Percentiles rank a stretch among this genome's conserved stretches.
phyloP scores from a whole-genome alignment of 306 rosid species.

The Styphnolobium japonicum region DNA sequence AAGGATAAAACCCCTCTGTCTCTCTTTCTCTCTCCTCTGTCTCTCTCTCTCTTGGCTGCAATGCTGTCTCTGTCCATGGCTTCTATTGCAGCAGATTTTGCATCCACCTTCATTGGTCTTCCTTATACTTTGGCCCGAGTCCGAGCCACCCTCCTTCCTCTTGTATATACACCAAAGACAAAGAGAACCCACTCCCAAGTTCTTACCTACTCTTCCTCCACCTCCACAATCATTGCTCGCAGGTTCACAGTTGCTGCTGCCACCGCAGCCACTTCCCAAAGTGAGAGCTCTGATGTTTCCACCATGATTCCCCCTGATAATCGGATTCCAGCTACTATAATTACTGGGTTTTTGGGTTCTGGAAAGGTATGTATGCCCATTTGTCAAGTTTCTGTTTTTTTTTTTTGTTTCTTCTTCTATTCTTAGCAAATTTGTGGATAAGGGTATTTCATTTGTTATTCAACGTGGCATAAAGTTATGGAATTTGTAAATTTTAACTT shows the following conservation, averaged over 20 bases:
- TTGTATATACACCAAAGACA: too few relatives aligned
- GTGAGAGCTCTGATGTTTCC: constrained; percentile 53
- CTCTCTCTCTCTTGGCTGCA: too few relatives aligned
- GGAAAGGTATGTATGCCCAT: constrained; percentile 84
- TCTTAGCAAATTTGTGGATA: neutral
- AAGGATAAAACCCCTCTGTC: too few relatives aligned
- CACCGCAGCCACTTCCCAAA: constrained; percentile 54
- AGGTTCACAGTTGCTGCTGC: constrained; percentile 56
- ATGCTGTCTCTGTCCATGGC: too few relatives aligned
- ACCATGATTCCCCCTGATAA: constrained; percentile 71
- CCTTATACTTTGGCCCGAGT: too few relatives aligned
- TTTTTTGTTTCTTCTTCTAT: neutral
- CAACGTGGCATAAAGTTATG: too few relatives aligned
- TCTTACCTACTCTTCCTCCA: constrained; percentile 23
- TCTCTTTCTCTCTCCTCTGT: too few relatives aligned
- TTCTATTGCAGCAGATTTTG: constrained; percentile 47
- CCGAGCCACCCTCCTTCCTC: too few relatives aligned
- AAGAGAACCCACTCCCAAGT: constrained; percentile 13
- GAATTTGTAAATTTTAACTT: too few relatives aligned
- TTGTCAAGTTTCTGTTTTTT: neutral
- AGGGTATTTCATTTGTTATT: too few relatives aligned
- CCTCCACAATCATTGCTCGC: constrained; percentile 31
- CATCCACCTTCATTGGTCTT: constrained; percentile 36
- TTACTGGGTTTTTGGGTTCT: constrained; percentile 92
- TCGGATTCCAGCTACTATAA: constrained; percentile 86